Evolutionary conservation across 2,329 filamentous ascomycete species (phyloP), one percentile per base, ranked within the genome.

Genomic region (Metarhizium sp.): DNA sequence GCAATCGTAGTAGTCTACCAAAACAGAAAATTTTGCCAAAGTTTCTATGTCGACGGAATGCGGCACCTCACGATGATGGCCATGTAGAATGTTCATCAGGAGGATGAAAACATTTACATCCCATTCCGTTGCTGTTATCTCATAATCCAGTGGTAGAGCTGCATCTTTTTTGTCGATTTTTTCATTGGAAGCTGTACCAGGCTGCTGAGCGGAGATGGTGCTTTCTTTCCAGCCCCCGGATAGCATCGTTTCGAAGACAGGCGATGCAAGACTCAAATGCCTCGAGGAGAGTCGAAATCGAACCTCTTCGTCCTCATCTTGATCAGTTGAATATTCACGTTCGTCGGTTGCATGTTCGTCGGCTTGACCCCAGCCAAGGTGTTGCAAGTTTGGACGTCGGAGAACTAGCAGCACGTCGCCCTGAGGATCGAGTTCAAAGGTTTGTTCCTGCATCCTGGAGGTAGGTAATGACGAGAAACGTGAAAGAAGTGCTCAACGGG

Each of bases 1-100:
- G 59, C 74, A 73, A 50, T 68, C 63, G 58, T 75, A 75, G 38
- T 70, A 71, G 57, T 77, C 71, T 3, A 75, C 69, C 13, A 78
- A 62, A 2, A 72, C 64, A 6, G 73, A 72, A 2, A 79, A 64
- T 51, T 74, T 71, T 11, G 69, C 69, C 10, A 79, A 65, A 8
- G 67, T 63, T 10, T 76, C 69, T 3, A 78, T 60, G 34, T 60
- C 62, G 0, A 78, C 58, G 1, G 55, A 43, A 20, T 61, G 60
- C 65, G 42, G 53, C 14, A 51, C 20, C 14, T 48, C 6, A 13
- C 20, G n/a, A 34, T 48, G 32, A 43, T 25, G 42, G 8, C 49
- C 49, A 25, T 55, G 53, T 8, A 55, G 4, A 10, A 55, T 51
- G 32, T 55, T 48, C 20, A 55, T 45, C 4, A 52, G 40, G 3